Evolutionary conservation across 2,329 filamentous ascomycete genomes (phyloP).

Genomic region (Chaetoscypha palmicola): DNA sequence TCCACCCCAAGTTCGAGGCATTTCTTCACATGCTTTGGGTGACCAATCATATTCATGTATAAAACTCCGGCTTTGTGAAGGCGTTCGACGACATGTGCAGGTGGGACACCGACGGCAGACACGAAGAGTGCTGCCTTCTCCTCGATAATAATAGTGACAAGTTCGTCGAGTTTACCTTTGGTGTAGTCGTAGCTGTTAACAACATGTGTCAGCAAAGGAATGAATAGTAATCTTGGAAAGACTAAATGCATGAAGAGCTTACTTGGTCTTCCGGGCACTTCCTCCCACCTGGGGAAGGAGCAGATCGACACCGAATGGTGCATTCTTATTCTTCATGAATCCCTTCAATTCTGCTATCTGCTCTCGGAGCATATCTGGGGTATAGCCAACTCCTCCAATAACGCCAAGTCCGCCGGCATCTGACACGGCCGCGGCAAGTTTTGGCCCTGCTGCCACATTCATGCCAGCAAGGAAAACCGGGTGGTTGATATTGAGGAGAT

Average conservation of each 20-base stretch:
- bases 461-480: slow-evolving; percentile 93
- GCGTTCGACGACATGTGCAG: slow-evolving; percentile 79
- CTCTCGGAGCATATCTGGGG: slow-evolving; percentile 91
- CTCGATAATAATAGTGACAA: slow-evolving; percentile 88
- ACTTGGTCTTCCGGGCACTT: slow-evolving; percentile 91
- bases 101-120: slow-evolving; percentile 89
- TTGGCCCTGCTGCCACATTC: slow-evolving; percentile 97
- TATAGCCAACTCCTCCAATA: slow-evolving; percentile 92
- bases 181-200: slow-evolving; percentile 89
- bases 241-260: too few relatives aligned
- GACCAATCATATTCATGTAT: slow-evolving; percentile 99
- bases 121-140: slow-evolving; percentile 90
- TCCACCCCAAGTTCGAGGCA: slow-evolving; percentile 87
- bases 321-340: slow-evolving; percentile 81
- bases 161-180: slow-evolving; percentile 91
- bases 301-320: slow-evolving; percentile 90
- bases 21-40: slow-evolving; percentile 98
- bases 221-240: slow-evolving; percentile 17
- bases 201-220: slow-evolving; percentile 16
- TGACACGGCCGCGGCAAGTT: slow-evolving; percentile 91
- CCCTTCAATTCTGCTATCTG: slow-evolving; percentile 93
- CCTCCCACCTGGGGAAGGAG: slow-evolving; percentile 92
- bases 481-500: slow-evolving; percentile 97
- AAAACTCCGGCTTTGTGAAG: slow-evolving; percentile 82
- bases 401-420: slow-evolving; percentile 96